Evolutionary conservation across 208 protist species (phyloP), one percentile per base, ranked within the genome.

Genomic region (Willaertia magna): DNA sequence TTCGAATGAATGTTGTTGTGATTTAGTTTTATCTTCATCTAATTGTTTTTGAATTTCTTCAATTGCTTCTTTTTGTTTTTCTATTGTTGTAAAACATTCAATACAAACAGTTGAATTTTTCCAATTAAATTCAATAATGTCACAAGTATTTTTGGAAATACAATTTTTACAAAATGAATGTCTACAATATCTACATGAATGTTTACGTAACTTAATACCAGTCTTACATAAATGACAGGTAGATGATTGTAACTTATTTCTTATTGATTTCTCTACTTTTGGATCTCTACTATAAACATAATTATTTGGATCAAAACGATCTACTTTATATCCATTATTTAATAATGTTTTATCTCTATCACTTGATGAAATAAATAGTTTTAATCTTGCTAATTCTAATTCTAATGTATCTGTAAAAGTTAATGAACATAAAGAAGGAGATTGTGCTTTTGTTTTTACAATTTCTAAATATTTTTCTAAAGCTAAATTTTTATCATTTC

Each of bases 141-240:
- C 22, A 7, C 9, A 6, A 22, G 52, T 83, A 26, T 47, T 26
- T 4, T 83, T 83, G 26, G 43, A 39, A 9, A 83, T 83, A n/a
- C 78, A 83, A 30, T 83, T 83, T 26, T 83, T 83, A 55, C 78
- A 83, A 47, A 83, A 83, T 39, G n/a, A 18, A 4, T 43, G 43
- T 55, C 46, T 55, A 22, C 78, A 83, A 42, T 83, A 83, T 12
- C 78, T 16, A 20, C 78, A 83, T 12, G 44, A 30, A 39, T 12
- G 11, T 18, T 49, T 44, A 43, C 26, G n/a, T 16, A 83, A 47
- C 43, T 83, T 83, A 18, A 83, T 83, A 26, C 46, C 43, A 18
- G 78, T 43, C 18, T 42, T 49, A 83, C 78, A 83, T 1, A 55
- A 7, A 26, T 34, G 26, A 40, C 78, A 83, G 22, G 0, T 83